A percentile compares a stretch with the other conserved stretches of the same genome.
These are phyloP conservation scores for Penicillium psychrosexuale DNA, from an alignment of 2,329 filamentous ascomycete genomes.

Conservation along the genomic window DNA sequence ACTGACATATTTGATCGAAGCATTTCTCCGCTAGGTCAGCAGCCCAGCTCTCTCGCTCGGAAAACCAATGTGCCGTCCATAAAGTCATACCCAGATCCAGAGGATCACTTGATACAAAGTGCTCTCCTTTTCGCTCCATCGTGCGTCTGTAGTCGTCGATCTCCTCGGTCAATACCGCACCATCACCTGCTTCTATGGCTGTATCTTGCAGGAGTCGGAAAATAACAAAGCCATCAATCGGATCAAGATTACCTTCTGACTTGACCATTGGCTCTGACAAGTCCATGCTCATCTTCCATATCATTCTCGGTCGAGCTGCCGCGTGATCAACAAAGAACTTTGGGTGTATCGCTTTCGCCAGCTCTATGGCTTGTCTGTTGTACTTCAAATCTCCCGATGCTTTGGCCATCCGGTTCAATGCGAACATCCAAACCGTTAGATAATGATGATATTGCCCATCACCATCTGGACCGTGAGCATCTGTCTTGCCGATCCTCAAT, in stretches of 20 bases:
- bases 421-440: slow-evolving; percentile 62
- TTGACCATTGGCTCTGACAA: slow-evolving; percentile 48
- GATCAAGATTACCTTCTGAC: slow-evolving; percentile 56
- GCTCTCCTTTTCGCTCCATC: slow-evolving; percentile 45
- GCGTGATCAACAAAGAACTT: slow-evolving; percentile 48
- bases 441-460: slow-evolving; percentile 64
- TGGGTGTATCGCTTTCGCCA: slow-evolving; percentile 54
- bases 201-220: slow-evolving; percentile 50
- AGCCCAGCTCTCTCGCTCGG: slow-evolving; percentile 50
- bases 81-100: slow-evolving; percentile 60
- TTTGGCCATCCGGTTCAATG: slow-evolving; percentile 53
- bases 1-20: slow-evolving; percentile 38
- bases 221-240: slow-evolving; percentile 54
- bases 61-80: slow-evolving; percentile 55
- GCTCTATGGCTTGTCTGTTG: slow-evolving; percentile 51
- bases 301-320: slow-evolving; percentile 42
- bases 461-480: slow-evolving; percentile 49
- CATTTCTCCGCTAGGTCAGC: slow-evolving; percentile 35
- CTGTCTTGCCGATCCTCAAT: slow-evolving; percentile 56
- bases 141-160: slow-evolving; percentile 53
- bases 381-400: slow-evolving; percentile 48
- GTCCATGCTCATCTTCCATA: slow-evolving; percentile 57
- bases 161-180: slow-evolving; percentile 45
- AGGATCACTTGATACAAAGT: slow-evolving; percentile 49
- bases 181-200: slow-evolving; percentile 31